Base-by-base conservation (phyloP, 805 yeast species). In the Dipodascus geniculatus region DNA sequence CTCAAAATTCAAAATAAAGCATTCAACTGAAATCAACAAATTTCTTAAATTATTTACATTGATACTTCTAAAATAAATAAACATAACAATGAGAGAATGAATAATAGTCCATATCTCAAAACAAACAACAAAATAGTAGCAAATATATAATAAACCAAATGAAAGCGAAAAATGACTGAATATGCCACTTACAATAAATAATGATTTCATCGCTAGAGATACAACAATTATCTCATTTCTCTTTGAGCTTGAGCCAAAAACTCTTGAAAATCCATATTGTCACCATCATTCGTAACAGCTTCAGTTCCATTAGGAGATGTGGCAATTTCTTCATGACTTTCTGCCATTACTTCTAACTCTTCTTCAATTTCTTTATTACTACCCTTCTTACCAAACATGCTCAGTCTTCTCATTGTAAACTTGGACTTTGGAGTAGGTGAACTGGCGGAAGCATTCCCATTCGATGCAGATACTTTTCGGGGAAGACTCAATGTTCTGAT, bases 371-470 rank as follows among this genome's bases (percentile, higher is more conserved):
- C 60, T 20, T 52, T 44, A 8, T 9, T 33, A 9, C 42, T 17
- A 1, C 42, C 47, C 52, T 59, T 61, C 23, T 56, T 57, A 33
- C 64, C 59, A 54, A 60, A 60, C 9, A 61, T 31, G 42, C 59
- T 58, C 47, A 61, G 53, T 2, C 57, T 57, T 16, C 64, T 48
- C 19, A 60, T 61, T 16, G 49, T 54, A 54, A 61, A 61, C 48
- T 60, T 60, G 14, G 60, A 53, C 35, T 19, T 8, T n/a, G 49
- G 16, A 3, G 16, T 28, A 47, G 42, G 49, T 48, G 49, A 17
- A 14, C 16, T 38, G 20, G 42, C 51, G 3, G 50, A 44, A 14
- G 56, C 23, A 17, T 57, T 50, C 11, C 56, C 53, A 14, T 55
- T 31, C 8, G 57, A 53, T 17, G 56, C 52, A 20, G 49, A 47